Evolutionary conservation across 1,284 basidiomycete genomes (phyloP), one percentile per base, ranked within the genome.

Genomic region (Termitomyces sp.): DNA sequence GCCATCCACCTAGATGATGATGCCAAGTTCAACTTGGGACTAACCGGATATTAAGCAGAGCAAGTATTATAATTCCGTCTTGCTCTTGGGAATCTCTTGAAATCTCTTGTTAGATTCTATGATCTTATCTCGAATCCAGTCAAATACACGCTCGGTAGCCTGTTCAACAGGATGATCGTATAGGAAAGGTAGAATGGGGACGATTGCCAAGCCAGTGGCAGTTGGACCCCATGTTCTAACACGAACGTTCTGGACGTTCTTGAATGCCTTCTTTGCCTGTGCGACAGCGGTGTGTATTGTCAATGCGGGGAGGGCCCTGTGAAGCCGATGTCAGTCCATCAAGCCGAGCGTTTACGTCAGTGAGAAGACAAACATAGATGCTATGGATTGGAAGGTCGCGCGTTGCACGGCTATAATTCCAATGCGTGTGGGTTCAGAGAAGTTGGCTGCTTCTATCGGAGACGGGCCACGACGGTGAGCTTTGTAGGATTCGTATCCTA

Each of bases 401-500:
- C 89, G 81, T 68, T 92, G 85, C 46, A 84, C 83, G 18, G 86
- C 88, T 21, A 84, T 74, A 66, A 93, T 76, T 7, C 76, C 77
- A 31, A 93, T 68, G 35, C 91, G 79, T 26, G 84, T 85, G 2
- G 83, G 77, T 67, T 93, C 90, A 13, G 88, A 85, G 63, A 91
- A 86, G 69, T 88, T 78, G 38, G 79, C 80, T 7, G 86, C 86
- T 71, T 93, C 88, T 33, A 85, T 66, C 1, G 86, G 73, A 14
- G 82, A 77, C 2, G 91, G 91, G 1, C 91, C 90, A 43, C 77
- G 76, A 55, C 83, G 74, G 58, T 86, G 80, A 1, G 89, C 84
- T 66, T 94, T 94, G 74, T 93, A 97, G 3, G 91, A 84, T 64
- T 95, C 93, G 68, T 93, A 96, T n/a, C 81, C 78, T 37, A 96